A percentile compares a stretch with the other conserved stretches of the same genome.
phyloP scores from a whole-genome alignment of 2,329 filamentous ascomycete genomes.

The Fusarium anguioides region DNA sequence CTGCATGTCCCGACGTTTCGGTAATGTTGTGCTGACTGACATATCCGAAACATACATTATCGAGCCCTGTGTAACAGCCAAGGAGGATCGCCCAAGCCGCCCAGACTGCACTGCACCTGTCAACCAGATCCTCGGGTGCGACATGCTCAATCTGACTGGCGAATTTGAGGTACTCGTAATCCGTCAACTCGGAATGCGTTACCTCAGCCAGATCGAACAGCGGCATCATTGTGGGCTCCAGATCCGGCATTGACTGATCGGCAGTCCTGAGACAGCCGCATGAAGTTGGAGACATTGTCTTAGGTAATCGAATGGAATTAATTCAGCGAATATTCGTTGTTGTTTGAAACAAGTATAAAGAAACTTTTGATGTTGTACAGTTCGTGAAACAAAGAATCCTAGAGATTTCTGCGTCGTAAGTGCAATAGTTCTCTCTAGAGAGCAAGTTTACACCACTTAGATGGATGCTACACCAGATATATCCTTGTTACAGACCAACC shows the following conservation, averaged over 20 bases:
- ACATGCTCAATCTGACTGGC: not conserved
- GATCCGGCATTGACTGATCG: conserved; percentile 10
- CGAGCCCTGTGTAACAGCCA: conserved; percentile 37
- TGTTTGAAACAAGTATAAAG: not conserved
- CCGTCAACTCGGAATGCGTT: conserved; percentile 3
- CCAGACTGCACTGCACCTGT: conserved; percentile 19
- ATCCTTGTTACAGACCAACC: not conserved
- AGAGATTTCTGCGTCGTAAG: not conserved
- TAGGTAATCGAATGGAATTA: not conserved
- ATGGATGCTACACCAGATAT: conserved; percentile 29
- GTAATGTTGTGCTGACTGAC: conserved; percentile 15
- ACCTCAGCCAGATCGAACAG: conserved; percentile 33
- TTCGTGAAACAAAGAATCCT: not conserved
- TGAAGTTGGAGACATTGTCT: no score
- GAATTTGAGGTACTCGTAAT: not conserved
- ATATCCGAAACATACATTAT: conserved; percentile 34
- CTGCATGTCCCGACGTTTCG: not conserved
- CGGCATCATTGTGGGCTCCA: conserved; percentile 37
- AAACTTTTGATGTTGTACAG: not conserved
- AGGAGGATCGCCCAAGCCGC: conserved; percentile 35
- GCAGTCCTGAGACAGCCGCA: no score
- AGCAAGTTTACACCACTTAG: not conserved
- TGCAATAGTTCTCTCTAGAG: not conserved
- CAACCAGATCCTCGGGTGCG: not conserved
- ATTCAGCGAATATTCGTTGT: not conserved